Evolutionary conservation across 441 rosid species (phyloP).

Genomic region (Pelargonium australe): DNA sequence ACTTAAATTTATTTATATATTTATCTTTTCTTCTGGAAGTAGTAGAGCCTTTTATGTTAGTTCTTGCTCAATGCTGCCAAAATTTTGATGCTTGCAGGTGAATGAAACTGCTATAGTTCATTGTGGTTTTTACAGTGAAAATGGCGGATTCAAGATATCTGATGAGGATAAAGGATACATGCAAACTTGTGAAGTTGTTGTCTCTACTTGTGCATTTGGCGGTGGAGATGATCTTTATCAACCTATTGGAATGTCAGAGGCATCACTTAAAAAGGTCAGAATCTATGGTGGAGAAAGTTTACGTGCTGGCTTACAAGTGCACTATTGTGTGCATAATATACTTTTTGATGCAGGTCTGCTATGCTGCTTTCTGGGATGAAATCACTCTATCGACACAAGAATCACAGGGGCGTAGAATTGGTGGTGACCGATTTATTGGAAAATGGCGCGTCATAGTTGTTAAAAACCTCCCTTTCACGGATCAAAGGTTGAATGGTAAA

Average conservation of each 20-base stretch:
- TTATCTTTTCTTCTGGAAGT: too few relatives aligned
- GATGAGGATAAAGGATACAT: constrained; percentile 65
- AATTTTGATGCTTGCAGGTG: constrained; percentile 45
- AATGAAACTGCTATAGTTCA: constrained; percentile 54
- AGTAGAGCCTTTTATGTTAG: constrained; percentile 8
- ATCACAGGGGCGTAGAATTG: constrained; percentile 50
- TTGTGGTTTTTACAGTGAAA: constrained; percentile 79
- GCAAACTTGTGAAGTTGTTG: constrained; percentile 60
- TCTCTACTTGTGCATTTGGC: constrained; percentile 94
- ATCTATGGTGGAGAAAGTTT: constrained; percentile 16
- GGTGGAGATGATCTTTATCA: constrained; percentile 97
- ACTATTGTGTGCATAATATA: constrained; percentile 14
- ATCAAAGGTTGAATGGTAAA: constrained; percentile 93
- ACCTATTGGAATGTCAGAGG: constrained; percentile 78
- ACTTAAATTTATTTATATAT: not conserved
- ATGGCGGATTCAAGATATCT: constrained; percentile 65
- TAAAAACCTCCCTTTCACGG: constrained; percentile 72
- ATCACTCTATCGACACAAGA: constrained; percentile 73
- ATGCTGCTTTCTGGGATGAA: constrained; percentile 95
- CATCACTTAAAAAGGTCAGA: constrained; percentile 64
- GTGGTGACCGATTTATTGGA: constrained; percentile 54
- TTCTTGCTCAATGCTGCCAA: constrained; percentile 20
- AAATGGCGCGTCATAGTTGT: constrained; percentile 90
- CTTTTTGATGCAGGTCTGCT: constrained; percentile 68
- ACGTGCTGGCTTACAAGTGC: constrained; percentile 10